Conservation (phyloP, 1,139 yeast genomes). For the Diutina rugosa region DNA sequence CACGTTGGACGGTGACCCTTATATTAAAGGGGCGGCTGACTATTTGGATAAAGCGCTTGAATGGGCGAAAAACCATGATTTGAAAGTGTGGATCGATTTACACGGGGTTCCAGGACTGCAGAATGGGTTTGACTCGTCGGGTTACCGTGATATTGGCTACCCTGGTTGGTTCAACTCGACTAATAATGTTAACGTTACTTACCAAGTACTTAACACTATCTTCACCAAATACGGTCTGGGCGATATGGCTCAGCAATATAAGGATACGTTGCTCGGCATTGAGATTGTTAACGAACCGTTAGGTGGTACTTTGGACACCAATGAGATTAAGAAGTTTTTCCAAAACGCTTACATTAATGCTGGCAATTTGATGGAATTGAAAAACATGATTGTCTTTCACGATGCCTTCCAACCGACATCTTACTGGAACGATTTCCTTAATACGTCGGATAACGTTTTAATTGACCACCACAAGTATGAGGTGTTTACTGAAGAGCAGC, state of each 20-base stretch:
- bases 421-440: slow-evolving; percentile 35
- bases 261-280: slow-evolving; percentile 43
- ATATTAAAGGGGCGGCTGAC: slow-evolving; percentile 40
- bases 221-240: slow-evolving; percentile 30
- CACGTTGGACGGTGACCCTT: slow-evolving; percentile 37
- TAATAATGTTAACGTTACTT: slow-evolving; percentile 28
- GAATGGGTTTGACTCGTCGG: slow-evolving; percentile 63
- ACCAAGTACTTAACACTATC: slow-evolving; percentile 29
- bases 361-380: slow-evolving; percentile 19
- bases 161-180: slow-evolving; percentile 39
- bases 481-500: slow-evolving; percentile 34
- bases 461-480: slow-evolving; percentile 60
- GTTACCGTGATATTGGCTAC: slow-evolving; percentile 31
- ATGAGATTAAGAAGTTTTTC: slow-evolving; percentile 26
- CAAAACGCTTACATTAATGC: slow-evolving; percentile 25
- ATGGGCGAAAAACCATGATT: slow-evolving; percentile 37
- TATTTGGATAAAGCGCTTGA: slow-evolving; percentile 40
- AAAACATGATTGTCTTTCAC: slow-evolving; percentile 40
- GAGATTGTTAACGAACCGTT: slow-evolving; percentile 61
- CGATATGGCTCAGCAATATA: slow-evolving; percentile 16
- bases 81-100: slow-evolving; percentile 50
- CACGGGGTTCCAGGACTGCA: slow-evolving; percentile 62
- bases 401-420: slow-evolving; percentile 44
- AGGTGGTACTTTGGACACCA: slow-evolving; percentile 22
- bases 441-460: slow-evolving; percentile 18